A percentile compares a stretch with the other conserved stretches of the same genome.
Evolutionary conservation across 129 eudicot genomes (phyloP).

Genomic region (Flaveria robusta): DNA sequence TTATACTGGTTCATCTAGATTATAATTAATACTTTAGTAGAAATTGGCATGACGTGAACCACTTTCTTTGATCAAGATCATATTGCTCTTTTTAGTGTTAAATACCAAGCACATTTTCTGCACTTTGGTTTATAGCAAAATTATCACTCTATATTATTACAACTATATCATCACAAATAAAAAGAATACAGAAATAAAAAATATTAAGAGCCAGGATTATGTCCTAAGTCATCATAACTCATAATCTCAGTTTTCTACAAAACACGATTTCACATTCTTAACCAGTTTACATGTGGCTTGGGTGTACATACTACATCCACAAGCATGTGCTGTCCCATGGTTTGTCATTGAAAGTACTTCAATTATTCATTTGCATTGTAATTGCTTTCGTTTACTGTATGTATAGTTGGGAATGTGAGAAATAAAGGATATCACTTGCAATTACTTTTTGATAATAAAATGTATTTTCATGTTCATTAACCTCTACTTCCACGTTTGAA

Average conservation of each 20-base stretch:
- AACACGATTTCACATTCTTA: background rate
- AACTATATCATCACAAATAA: background rate
- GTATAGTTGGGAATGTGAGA: background rate
- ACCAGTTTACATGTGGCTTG: background rate
- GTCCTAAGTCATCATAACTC: background rate
- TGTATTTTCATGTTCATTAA: background rate
- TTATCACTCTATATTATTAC: background rate
- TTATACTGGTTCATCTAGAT: background rate
- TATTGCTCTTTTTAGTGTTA: background rate
- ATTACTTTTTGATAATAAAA: background rate
- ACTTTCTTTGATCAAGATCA: background rate
- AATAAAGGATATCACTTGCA: background rate
- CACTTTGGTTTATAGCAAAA: constrained; percentile 1
- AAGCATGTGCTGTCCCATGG: background rate
- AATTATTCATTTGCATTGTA: background rate
- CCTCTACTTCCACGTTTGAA: background rate
- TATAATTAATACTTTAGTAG: background rate
- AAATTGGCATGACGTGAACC: background rate
- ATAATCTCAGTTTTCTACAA: background rate
- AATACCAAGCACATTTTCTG: background rate
- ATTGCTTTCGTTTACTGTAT: background rate
- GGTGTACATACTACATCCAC: background rate
- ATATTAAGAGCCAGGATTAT: background rate
- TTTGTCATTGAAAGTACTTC: background rate
- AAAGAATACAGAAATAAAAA: background rate